Evolutionary conservation across 345 rosid species (phyloP).

Genomic region (Mallotus nudiflorus): DNA sequence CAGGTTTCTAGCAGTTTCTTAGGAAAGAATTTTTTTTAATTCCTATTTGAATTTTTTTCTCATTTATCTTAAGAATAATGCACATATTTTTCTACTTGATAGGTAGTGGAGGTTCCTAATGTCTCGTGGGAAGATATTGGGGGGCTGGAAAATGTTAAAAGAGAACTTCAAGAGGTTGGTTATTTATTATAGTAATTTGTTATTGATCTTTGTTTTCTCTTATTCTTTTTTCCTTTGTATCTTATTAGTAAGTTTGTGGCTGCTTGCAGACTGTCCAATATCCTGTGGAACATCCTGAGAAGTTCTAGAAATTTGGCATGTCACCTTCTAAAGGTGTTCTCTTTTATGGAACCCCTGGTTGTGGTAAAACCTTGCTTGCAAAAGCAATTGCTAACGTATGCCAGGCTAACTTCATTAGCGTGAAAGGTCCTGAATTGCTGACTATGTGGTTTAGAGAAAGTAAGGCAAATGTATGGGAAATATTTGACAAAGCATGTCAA

Average conservation of each 20-base stretch:
- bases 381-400: too few species aligned
- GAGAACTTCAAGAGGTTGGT: slow-evolving; percentile 42
- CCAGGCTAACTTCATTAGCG: too few species aligned
- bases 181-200: background rate
- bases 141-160: slow-evolving; percentile 40
- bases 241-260: background rate
- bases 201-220: background rate
- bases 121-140: slow-evolving; percentile 40
- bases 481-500: too few species aligned
- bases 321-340: too few species aligned
- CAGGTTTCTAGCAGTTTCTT: background rate
- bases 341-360: too few species aligned
- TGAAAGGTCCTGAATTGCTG: too few species aligned
- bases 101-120: slow-evolving; percentile 45
- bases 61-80: background rate
- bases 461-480: too few species aligned
- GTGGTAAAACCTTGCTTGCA: too few species aligned
- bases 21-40: too few species aligned
- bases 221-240: background rate
- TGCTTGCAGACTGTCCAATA: slow-evolving; percentile 21
- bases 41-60: background rate
- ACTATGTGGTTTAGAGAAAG: too few species aligned
- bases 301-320: too few species aligned
- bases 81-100: background rate
- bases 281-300: too few species aligned